phyloP scores from a whole-genome alignment of 2,329 filamentous ascomycete species.

The Dothiorella sarmentorum region DNA sequence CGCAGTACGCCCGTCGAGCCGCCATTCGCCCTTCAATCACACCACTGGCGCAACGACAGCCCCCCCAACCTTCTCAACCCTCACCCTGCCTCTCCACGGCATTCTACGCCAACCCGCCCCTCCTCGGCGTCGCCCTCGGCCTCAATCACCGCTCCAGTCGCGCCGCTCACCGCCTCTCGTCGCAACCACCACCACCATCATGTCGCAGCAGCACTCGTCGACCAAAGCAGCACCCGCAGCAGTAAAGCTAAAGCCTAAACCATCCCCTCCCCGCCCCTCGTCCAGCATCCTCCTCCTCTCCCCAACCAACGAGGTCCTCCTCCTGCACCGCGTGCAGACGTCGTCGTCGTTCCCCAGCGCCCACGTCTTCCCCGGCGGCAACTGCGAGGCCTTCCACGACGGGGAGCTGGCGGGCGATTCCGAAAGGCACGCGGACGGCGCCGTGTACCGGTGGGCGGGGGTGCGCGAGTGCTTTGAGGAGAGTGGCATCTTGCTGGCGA shows the following conservation, averaged over 20 bases:
- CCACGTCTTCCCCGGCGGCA: constrained; percentile 93
- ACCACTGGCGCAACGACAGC: neutral
- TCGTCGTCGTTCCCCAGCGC: constrained; percentile 84
- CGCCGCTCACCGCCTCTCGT: neutral
- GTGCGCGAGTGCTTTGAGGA: constrained; percentile 94
- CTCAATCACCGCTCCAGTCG: constrained; percentile 78
- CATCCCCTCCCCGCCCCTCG: constrained; percentile 2
- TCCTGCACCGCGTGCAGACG: constrained; percentile 80
- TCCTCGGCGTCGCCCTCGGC: constrained; percentile 76
- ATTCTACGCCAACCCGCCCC: constrained; percentile 60
- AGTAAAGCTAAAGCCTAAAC: too few relatives aligned
- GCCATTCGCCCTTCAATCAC: neutral
- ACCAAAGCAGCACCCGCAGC: too few relatives aligned
- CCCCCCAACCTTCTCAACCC: neutral
- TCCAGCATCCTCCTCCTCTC: constrained; percentile 78
- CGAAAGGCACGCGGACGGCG: constrained; percentile 64
- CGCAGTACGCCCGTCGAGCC: neutral
- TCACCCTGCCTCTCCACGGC: neutral
- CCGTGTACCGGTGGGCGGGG: constrained; percentile 74
- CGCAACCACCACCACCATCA: neutral
- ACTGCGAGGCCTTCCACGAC: constrained; percentile 74
- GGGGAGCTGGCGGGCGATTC: constrained; percentile 52
- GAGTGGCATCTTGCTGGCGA: constrained; percentile 79
- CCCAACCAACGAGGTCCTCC: constrained; percentile 78
- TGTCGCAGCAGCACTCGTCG: too few relatives aligned